Conservation (phyloP, 2,329 filamentous ascomycete species). For the Claviceps sp. region DNA sequence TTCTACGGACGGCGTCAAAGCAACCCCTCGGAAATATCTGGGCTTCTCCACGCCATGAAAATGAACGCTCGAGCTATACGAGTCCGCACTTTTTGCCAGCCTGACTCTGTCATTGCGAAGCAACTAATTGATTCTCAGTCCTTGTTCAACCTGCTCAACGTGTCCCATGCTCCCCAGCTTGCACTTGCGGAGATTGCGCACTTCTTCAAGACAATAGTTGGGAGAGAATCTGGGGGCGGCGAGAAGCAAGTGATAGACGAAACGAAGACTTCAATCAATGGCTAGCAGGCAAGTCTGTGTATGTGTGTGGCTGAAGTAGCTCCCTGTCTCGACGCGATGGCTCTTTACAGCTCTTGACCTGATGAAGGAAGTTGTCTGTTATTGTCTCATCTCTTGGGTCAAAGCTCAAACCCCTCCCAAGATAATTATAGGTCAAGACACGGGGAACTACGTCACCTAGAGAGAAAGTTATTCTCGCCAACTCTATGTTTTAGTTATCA, state of each 20-base stretch:
- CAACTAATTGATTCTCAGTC: conserved; percentile 40
- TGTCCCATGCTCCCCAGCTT: conserved; percentile 27
- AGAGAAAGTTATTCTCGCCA: neutral
- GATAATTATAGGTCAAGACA: neutral
- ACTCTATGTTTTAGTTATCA: neutral
- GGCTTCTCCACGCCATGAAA: conserved; percentile 38
- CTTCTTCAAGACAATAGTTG: conserved; percentile 41
- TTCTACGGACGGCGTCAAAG: conserved; percentile 38
- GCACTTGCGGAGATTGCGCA: conserved; percentile 35
- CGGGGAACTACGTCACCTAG: neutral
- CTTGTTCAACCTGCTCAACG: conserved; percentile 36
- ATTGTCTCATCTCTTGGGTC: neutral
- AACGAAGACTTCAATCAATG: neutral
- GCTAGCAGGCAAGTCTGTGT: neutral
- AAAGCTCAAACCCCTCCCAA: too few relatives aligned
- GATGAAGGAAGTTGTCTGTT: too few relatives aligned
- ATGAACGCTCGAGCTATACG: conserved; percentile 38
- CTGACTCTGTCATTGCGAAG: conserved; percentile 44
- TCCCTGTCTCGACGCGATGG: neutral
- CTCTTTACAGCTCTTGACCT: neutral
- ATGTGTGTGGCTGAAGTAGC: neutral
- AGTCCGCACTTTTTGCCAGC: conserved; percentile 43
- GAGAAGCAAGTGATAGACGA: neutral
- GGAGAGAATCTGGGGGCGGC: conserved; percentile 22
- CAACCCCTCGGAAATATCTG: conserved; percentile 28